A percentile compares a stretch with the other conserved stretches of the same genome.
Evolutionary conservation across 2,329 filamentous ascomycete genomes (phyloP).

Genomic region (Leptographium radiaticola): DNA sequence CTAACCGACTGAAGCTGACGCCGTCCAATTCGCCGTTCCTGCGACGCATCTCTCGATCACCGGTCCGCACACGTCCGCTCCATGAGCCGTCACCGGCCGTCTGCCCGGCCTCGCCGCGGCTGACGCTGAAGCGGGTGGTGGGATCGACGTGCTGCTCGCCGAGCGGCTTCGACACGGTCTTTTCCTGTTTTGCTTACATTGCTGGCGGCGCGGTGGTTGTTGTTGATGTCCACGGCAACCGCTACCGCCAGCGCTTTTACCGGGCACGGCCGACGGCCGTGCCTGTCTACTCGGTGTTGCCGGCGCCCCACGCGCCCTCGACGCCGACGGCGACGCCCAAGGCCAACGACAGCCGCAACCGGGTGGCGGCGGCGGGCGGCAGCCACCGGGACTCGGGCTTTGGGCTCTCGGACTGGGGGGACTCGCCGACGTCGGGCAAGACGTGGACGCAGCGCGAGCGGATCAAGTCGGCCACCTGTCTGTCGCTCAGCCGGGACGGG

Average conservation of each 20-base stretch:
- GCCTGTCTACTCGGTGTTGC: constrained; percentile 45
- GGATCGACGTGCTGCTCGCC: constrained; percentile 79
- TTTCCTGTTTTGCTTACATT: constrained; percentile 74
- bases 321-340: constrained; percentile 44
- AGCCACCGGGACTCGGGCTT: constrained; percentile 33
- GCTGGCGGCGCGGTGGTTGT: constrained; percentile 91
- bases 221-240: constrained; percentile 59
- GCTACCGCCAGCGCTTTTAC: constrained; percentile 72
- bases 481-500: constrained; percentile 78
- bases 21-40: constrained; percentile 65
- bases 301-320: constrained; percentile 35
- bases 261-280: constrained; percentile 68
- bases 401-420: constrained; percentile 38
- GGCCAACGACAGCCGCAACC: constrained; percentile 50
- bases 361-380: constrained; percentile 25
- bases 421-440: constrained; percentile 47
- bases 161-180: constrained; percentile 73
- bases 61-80: constrained; percentile 34
- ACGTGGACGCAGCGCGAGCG: constrained; percentile 83
- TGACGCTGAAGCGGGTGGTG: constrained; percentile 73
- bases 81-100: constrained; percentile 22
- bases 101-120: constrained; percentile 31
- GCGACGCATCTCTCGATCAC: constrained; percentile 49
- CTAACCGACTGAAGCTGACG: constrained; percentile 53
- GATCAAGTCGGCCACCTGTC: constrained; percentile 86